Percentiles rank a stretch among this genome's conserved stretches.
Conservation (phyloP, 306 rosid species). For the Sechiopsis laciniata region DNA sequence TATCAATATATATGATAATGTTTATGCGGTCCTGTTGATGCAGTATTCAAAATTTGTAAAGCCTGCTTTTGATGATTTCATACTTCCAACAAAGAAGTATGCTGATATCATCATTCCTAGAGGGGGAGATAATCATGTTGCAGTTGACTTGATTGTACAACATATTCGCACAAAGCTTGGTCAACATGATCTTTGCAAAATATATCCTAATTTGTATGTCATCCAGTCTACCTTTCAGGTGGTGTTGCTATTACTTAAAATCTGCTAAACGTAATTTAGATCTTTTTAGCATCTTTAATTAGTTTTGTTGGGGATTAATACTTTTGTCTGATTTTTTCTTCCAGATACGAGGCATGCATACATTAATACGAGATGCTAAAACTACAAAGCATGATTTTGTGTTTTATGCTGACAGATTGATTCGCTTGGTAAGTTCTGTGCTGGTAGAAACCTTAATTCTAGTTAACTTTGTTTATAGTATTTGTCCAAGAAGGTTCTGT, state of each 20-base stretch:
- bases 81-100: conserved; percentile 96
- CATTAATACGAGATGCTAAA: conserved; percentile 85
- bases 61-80: conserved; percentile 98
- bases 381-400: conserved; percentile 93
- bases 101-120: conserved; percentile 99
- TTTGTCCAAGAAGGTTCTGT: conserved; percentile 12
- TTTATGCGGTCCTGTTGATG: conserved; percentile 28
- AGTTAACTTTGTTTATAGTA: neutral
- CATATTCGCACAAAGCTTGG: conserved; percentile 97
- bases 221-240: conserved; percentile 99
- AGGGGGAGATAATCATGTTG: conserved; percentile 97
- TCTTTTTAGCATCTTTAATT: no score
- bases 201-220: conserved; percentile 83
- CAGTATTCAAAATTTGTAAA: conserved; percentile 97
- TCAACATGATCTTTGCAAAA: conserved; percentile 97
- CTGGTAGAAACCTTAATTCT: neutral
- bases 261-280: neutral
- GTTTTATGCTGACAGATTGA: conserved; percentile 88
- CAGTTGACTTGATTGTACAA: conserved; percentile 94
- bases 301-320: conserved; percentile 11
- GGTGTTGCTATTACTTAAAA: conserved; percentile 21
- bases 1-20: neutral
- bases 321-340: conserved; percentile 19
- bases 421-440: conserved; percentile 70
- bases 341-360: conserved; percentile 97